Percentiles rank a stretch among this genome's conserved stretches.
Evolutionary conservation across 164 flowering plant genomes (phyloP).

Genomic region (Magnolia kwangsiensis): DNA sequence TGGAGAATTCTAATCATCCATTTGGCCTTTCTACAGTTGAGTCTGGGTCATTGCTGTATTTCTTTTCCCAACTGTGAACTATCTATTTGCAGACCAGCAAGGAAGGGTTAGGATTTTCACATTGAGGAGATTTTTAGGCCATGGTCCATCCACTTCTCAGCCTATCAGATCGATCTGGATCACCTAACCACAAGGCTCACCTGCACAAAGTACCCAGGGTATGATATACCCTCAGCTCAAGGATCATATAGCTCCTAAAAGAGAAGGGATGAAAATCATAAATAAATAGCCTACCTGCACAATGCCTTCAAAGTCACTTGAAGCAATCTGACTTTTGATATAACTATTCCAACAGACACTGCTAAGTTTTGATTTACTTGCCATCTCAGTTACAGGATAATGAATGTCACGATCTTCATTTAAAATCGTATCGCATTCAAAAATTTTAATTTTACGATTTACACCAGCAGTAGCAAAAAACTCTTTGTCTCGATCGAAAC

Average conservation of each 20-base stretch:
- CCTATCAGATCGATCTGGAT: background rate
- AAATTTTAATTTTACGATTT: constrained; percentile 89
- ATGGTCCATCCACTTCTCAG: background rate
- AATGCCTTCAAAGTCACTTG: constrained; percentile 95
- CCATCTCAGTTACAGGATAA: constrained; percentile 96
- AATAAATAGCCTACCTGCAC: constrained; percentile 67
- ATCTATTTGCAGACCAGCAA: background rate
- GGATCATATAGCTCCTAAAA: background rate
- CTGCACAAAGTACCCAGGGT: background rate
- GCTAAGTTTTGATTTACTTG: constrained; percentile 78
- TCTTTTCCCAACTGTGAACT: background rate
- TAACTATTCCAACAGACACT: constrained; percentile 93
- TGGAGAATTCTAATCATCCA: background rate
- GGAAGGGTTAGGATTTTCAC: background rate
- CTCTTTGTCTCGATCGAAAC: constrained; percentile 94
- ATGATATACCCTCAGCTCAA: background rate
- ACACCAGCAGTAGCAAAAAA: constrained; percentile 98
- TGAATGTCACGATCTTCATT: constrained; percentile 80
- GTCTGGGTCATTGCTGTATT: background rate
- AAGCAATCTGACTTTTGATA: constrained; percentile 95
- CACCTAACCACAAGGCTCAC: background rate
- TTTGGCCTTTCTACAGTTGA: background rate
- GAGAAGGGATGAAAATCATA: background rate
- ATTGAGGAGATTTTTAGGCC: background rate
- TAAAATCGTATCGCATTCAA: constrained; percentile 72